These are phyloP conservation scores for Emydomyces testavorans DNA, from an alignment of 2,329 filamentous ascomycete genomes.

Conservation along the genomic window DNA sequence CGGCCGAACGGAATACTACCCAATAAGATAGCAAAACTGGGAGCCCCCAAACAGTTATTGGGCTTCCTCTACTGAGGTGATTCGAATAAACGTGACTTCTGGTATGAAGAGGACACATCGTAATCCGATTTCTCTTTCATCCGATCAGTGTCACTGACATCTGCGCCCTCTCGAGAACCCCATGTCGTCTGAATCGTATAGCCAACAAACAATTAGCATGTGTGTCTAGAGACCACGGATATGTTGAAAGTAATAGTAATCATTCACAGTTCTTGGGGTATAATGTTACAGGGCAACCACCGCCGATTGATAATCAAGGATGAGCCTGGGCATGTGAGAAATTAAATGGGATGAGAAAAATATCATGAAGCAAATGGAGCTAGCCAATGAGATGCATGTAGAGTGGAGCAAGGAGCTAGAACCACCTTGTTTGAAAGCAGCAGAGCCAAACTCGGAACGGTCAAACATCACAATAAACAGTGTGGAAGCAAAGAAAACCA, in stretches of 20 bases:
- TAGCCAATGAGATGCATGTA: conserved; percentile 8
- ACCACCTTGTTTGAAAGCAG: conserved; percentile 4
- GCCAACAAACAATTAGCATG: conserved; percentile 6
- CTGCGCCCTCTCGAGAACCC: conserved; percentile 79
- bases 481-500: background rate
- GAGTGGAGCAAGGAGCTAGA: conserved; percentile 12
- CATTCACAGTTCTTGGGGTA: background rate
- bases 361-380: background rate
- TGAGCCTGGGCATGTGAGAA: background rate
- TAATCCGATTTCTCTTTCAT: conserved; percentile 16
- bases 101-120: background rate
- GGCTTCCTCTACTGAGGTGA: background rate
- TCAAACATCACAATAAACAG: background rate
- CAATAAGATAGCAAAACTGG: too few relatives aligned
- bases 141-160: conserved; percentile 45
- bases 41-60: background rate
- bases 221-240: conserved; percentile 6
- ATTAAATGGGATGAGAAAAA: conserved; percentile 4
- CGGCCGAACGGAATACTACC: too few relatives aligned
- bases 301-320: background rate
- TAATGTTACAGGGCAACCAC: background rate
- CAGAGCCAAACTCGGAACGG: background rate
- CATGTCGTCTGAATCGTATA: conserved; percentile 62
- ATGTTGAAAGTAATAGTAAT: background rate
- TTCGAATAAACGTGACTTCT: background rate